Base-by-base conservation (phyloP, 441 rosid genomes). In the Eruca vesicaria region DNA sequence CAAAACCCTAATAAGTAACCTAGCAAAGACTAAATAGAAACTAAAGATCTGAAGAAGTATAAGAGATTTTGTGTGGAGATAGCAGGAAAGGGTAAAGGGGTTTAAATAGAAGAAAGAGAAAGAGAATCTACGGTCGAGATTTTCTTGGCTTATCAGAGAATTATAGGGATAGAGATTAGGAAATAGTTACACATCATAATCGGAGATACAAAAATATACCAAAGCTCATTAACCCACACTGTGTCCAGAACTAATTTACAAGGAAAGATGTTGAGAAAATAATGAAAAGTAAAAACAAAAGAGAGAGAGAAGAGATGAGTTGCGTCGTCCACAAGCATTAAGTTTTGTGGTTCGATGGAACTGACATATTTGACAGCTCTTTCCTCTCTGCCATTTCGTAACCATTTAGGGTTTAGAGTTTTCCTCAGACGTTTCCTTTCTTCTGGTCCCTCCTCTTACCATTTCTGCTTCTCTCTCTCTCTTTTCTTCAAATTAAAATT, bases 111-210 rank as follows among this genome's bases (percentile, higher is more conserved):
- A 21, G 80, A 74, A 33, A 58, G 78, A 56, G 74, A 48, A 74
- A 73, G 71, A 75, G 81, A 56, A 79, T 83, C 79, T 67, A 79
- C 69, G 76, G 73, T 74, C 52, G 81, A 83, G 84, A 84, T 80
- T 76, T 69, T 71, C 73, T 79, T 82, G 87, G 16, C 66, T 19
- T 67, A 61, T 14, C 32, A 66, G 15, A 59, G 80, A 75, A 28
- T 16, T 6, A 66, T 59, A 68, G 60, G n/a, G 66, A 58, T 75
- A 74, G 65, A 76, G 80, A 63, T 60, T 65, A 85, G 74, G 79
- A 86, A 84, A 84, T 89, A 79, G 96, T 88, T 89, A 78, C 23
- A 83, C 91, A 90, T 94, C 94, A 81, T 80, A 87, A 86, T 91
- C 98, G 67, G 66, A 82, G 85, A 84, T 72, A 80, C 32, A 92